Conservation (phyloP, 106 monocot species). For the Iris macrosiphon region DNA sequence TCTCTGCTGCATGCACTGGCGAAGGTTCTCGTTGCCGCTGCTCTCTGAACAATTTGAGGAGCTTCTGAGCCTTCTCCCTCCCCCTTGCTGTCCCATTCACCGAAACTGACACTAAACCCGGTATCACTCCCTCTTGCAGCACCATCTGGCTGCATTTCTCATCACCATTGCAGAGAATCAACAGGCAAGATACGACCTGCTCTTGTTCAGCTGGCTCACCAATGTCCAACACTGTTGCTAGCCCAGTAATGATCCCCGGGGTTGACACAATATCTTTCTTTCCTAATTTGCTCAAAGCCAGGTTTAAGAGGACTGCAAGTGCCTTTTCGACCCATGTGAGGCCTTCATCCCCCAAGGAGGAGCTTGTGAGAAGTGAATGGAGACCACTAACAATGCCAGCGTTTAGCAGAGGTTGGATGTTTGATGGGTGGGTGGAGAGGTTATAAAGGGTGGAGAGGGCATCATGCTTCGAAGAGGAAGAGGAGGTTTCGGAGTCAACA, state of each 20-base stretch:
- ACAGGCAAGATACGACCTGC: slow-evolving; percentile 33
- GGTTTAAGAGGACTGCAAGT: slow-evolving; percentile 37
- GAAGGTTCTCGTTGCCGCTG: slow-evolving; percentile 36
- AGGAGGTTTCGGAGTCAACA: not conserved
- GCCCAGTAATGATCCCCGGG: slow-evolving; percentile 23
- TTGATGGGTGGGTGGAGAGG: slow-evolving; percentile 44
- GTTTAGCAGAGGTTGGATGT: slow-evolving; percentile 26
- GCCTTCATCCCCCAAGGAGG: not conserved
- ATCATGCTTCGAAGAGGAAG: slow-evolving; percentile 41
- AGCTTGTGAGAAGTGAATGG: slow-evolving; percentile 19
- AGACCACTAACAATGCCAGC: slow-evolving; percentile 22
- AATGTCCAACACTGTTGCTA: slow-evolving; percentile 31
- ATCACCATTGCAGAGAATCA: slow-evolving; percentile 33
- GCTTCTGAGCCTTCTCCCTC: slow-evolving; percentile 47
- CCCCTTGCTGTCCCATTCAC: slow-evolving; percentile 40
- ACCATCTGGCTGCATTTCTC: slow-evolving; percentile 46
- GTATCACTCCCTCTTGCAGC: slow-evolving; percentile 66
- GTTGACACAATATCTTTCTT: slow-evolving; percentile 27
- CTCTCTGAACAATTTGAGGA: slow-evolving; percentile 51
- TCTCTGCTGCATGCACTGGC: not conserved
- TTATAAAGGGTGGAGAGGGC: slow-evolving; percentile 38
- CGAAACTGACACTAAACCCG: slow-evolving; percentile 45
- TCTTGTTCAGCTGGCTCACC: slow-evolving; percentile 54
- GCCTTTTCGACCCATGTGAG: slow-evolving; percentile 24
- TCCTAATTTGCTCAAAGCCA: slow-evolving; percentile 25